These are phyloP conservation scores for Annona cherimola DNA, from an alignment of 164 flowering plant genomes.

Conservation along the genomic window DNA sequence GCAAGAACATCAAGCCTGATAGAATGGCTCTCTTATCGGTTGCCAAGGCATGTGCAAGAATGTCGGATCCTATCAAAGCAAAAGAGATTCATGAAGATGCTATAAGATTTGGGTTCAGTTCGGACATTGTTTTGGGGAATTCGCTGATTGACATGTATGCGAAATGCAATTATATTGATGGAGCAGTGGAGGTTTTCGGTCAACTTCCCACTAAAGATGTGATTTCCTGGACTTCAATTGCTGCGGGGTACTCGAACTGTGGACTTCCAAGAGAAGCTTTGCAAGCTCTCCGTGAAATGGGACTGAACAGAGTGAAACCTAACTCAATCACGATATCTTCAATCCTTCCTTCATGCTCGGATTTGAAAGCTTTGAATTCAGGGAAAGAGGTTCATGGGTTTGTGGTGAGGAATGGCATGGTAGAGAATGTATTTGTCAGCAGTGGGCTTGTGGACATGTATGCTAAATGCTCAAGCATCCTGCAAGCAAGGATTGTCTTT, in stretches of 20 bases:
- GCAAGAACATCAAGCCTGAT: constrained; percentile 28
- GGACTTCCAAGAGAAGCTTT: constrained; percentile 36
- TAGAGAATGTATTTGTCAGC: constrained; percentile 39
- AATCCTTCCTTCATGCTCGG: constrained; percentile 44
- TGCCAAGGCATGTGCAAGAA: constrained; percentile 45
- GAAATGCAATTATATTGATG: constrained; percentile 36
- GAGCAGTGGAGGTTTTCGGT: constrained; percentile 35
- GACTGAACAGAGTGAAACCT: constrained; percentile 36
- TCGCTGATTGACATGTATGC: constrained; percentile 53
- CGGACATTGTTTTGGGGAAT: constrained; percentile 41
- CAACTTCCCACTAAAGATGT: constrained; percentile 39
- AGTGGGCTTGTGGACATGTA: constrained; percentile 56
- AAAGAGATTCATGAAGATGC: constrained; percentile 44
- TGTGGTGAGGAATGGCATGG: constrained; percentile 39
- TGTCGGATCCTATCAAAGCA: constrained; percentile 29
- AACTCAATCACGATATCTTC: constrained; percentile 47
- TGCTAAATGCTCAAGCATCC: constrained; percentile 42
- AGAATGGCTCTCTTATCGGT: constrained; percentile 34
- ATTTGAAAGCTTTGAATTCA: constrained; percentile 30
- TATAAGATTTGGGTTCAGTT: constrained; percentile 22
- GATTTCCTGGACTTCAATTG: constrained; percentile 55
- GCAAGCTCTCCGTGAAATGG: constrained; percentile 42
- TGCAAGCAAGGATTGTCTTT: constrained; percentile 39
- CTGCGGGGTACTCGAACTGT: constrained; percentile 37
- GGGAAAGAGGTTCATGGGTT: constrained; percentile 54